Base-by-base conservation (phyloP, 768 basidiomycete genomes). In the Porpolomopsis calyptriformis region DNA sequence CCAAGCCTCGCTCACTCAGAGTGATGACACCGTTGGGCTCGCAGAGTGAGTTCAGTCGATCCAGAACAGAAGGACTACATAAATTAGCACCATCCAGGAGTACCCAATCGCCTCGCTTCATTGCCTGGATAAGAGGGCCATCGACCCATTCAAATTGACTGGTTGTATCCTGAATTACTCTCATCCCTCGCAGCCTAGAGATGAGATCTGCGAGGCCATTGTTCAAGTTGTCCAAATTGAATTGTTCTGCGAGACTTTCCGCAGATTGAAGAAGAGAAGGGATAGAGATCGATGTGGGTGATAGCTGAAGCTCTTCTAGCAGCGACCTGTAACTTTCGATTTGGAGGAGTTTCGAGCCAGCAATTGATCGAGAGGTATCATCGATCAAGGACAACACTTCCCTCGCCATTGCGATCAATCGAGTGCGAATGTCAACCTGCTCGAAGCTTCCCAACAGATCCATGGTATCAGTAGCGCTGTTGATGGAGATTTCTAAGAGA, bases 371-470 rank as follows among this genome's bases (percentile, higher is more conserved):
- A 31, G 69, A 56, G 26, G 64, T 57, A 6, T 52, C 47, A 22
- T 76, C 68, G 2, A 71, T 48, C 1, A 73, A 49, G 20, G 51
- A 49, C 18, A 76, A 50, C 4, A 72, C 53, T 14, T 72, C 63
- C 24, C 71, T 64, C 9, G 75, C 56, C 8, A 73, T 47, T 14
- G 57, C 55, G 8, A 63, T 44, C 24, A 68, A 49, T 14, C 69
- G 71, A 27, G 67, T 64, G n/a, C 62, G 63, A 29, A 58, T 45
- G 59, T 91, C 85, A 22, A 83, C 78, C 64, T 98, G 94, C 63
- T 99, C 96, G 57, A 97, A 98, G 60, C 87, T 85, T 26, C 96
- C 96, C 36, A 99, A 66, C 26, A 99, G 81, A 62, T 99, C 96
- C 61, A 82, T 81, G 1, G 92, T 87, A 60, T 99, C 96, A 2